Evolutionary conservation across 352 stramenopile genomes (phyloP).

Genomic region (Globisporangium apiculatum): DNA sequence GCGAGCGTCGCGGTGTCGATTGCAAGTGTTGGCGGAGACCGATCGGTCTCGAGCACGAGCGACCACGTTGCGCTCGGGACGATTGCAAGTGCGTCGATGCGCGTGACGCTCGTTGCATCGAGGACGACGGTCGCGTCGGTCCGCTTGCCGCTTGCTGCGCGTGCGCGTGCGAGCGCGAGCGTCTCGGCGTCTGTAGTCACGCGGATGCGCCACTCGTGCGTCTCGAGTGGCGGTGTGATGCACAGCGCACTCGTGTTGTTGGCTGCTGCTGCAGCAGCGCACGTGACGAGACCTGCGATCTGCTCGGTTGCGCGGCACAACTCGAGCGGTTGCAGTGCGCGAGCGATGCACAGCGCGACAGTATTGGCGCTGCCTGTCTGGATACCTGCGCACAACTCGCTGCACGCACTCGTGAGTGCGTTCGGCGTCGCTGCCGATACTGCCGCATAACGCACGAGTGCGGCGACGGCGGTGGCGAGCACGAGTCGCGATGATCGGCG

Average conservation of each 20-base stretch:
- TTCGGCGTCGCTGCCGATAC: neutral
- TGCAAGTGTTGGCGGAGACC: constrained; percentile 2
- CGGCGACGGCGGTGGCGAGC: neutral
- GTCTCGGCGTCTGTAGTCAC: constrained; percentile 7
- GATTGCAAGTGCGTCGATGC: neutral
- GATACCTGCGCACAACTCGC: constrained; percentile 4
- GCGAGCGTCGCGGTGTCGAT: constrained; percentile 1
- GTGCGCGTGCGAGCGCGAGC: constrained; percentile 3
- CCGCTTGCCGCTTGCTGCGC: neutral
- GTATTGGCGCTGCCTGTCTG: neutral
- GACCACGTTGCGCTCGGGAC: constrained; percentile 3
- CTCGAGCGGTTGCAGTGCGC: neutral
- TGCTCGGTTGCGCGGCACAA: neutral
- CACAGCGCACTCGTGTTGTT: constrained; percentile 3
- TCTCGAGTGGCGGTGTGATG: constrained; percentile 1
- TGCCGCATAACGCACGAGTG: neutral
- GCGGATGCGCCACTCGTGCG: constrained; percentile 5
- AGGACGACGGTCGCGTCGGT: neutral
- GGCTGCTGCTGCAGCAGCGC: neutral
- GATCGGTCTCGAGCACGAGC: constrained; percentile 4
- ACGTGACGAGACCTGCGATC: constrained; percentile 2
- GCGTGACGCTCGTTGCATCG: constrained; percentile 4
- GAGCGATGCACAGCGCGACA: neutral
- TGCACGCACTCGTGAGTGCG: constrained; percentile 1
- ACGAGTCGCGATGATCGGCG: neutral